Base-by-base conservation (phyloP, 768 basidiomycete genomes). In the Zangia roseola region DNA sequence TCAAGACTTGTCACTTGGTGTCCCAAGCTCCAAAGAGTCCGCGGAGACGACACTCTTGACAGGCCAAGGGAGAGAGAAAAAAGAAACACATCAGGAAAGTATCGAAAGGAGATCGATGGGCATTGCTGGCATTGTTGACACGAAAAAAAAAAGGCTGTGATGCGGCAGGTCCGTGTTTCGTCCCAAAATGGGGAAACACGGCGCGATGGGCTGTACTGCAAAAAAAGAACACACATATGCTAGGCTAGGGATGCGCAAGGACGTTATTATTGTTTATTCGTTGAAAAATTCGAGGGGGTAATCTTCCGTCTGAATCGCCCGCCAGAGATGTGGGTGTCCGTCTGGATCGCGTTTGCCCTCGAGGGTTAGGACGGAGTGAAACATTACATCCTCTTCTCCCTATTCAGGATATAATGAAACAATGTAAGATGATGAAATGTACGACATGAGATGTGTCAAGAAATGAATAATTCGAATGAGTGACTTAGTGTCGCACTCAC, bases 311-410 rank as follows among this genome's bases (percentile, higher is more conserved):
- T 89, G 86, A 54, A 90, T 77, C 10, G 87, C 88, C 47, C 77
- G 71, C 77, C 80, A 89, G 43, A 73, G 74, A 12, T 71, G 77
- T 2, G 83, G 79, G 23, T 73, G 75, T 9, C 74, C 75, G 37
- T 76, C 74, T 31, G 58, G 68, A 46, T 77, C 73, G 44, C 65
- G 64, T 50, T 74, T 65, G 34, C 75, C 77, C 57, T 84, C 84
- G 31, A 83, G 10, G 80, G 87, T 66, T 20, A 80, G 82, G 36
- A 90, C 63, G 4, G 86, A 87, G 63, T 91, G 88, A 69, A 88
- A 88, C 34, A 50, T 69, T 44, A 89, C 78, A 53, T 87, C 84
- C 52, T 82, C 77, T 2, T 70, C 68, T 36, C 84, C 86, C 85
- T 89, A 56, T 50, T 9, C 31, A 39, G 43, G 24, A 45, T 40